Percentiles rank a stretch among this genome's conserved stretches.
These are phyloP conservation scores for Talaromyces piceae DNA, from an alignment of 2,329 filamentous ascomycete genomes.

Conservation along the genomic window DNA sequence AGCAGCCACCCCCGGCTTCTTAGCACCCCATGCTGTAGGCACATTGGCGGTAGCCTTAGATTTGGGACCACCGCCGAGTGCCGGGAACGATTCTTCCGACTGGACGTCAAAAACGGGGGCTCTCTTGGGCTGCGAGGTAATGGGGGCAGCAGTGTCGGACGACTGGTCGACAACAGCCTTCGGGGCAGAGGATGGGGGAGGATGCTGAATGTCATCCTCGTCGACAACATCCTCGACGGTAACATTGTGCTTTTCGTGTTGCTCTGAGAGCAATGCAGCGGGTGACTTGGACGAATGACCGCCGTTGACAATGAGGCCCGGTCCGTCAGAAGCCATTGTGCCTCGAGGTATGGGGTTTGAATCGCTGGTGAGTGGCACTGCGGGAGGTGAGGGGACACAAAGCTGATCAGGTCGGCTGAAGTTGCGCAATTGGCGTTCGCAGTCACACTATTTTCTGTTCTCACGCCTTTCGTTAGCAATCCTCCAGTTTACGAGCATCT, in stretches of 20 bases:
- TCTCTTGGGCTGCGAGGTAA: conserved; percentile 30
- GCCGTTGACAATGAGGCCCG: conserved; percentile 25
- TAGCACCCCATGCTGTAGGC: conserved; percentile 70
- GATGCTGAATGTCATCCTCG: conserved; percentile 62
- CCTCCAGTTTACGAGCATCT: no score
- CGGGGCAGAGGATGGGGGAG: conserved; percentile 42
- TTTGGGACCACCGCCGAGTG: conserved; percentile 67
- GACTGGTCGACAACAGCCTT: conserved; percentile 15
- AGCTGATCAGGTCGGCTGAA: neutral
- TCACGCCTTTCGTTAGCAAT: neutral
- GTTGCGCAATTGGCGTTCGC: neutral
- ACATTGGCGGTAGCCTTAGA: conserved; percentile 50
- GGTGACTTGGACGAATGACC: conserved; percentile 34
- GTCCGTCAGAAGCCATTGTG: conserved; percentile 29
- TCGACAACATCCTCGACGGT: conserved; percentile 77
- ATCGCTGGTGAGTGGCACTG: neutral
- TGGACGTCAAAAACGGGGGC: conserved; percentile 62
- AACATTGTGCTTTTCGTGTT: conserved; percentile 52
- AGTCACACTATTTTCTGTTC: neutral
- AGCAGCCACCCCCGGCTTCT: conserved; percentile 39
- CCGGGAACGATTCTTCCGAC: conserved; percentile 90
- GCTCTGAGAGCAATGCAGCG: conserved; percentile 47
- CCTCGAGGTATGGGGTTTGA: neutral
- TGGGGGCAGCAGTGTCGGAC: neutral
- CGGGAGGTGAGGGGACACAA: neutral